Conservation (phyloP, 225 moss, liverwort and hornwort genomes). For the Pleurozium schreberi region DNA sequence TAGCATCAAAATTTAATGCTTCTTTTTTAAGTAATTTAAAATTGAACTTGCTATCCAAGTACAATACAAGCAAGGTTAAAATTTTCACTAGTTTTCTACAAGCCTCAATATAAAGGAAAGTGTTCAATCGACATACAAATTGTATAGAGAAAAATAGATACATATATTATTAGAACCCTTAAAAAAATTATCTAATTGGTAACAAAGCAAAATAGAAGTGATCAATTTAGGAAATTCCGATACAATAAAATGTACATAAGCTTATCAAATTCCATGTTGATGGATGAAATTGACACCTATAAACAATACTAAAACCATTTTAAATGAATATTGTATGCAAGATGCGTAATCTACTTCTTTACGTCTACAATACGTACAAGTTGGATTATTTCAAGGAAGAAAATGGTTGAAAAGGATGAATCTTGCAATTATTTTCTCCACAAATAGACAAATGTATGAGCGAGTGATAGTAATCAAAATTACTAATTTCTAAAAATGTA, state of each 20-base stretch:
- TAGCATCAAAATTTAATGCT: no score
- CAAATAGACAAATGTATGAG: background rate
- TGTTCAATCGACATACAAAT: background rate
- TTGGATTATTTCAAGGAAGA: background rate
- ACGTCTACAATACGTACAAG: background rate
- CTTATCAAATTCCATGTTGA: background rate
- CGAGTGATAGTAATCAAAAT: background rate
- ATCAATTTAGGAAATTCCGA: background rate
- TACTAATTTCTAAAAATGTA: no score
- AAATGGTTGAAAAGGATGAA: background rate
- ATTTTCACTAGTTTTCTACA: background rate
- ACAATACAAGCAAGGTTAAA: fast-evolving
- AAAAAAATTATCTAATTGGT: no score
- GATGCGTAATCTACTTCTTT: background rate
- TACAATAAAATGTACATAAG: fast-evolving
- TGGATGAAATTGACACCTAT: background rate
- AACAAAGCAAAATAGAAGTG: background rate
- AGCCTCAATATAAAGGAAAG: background rate
- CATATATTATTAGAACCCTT: no score
- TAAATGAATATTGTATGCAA: background rate
- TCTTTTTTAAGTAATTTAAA: no score
- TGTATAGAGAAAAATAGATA: no score
- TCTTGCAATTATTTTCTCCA: background rate
- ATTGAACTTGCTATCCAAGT: no score
- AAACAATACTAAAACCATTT: background rate